phyloP scores from a whole-genome alignment of 2,329 filamentous ascomycete species.

The Reticulascus tulasneorum region DNA sequence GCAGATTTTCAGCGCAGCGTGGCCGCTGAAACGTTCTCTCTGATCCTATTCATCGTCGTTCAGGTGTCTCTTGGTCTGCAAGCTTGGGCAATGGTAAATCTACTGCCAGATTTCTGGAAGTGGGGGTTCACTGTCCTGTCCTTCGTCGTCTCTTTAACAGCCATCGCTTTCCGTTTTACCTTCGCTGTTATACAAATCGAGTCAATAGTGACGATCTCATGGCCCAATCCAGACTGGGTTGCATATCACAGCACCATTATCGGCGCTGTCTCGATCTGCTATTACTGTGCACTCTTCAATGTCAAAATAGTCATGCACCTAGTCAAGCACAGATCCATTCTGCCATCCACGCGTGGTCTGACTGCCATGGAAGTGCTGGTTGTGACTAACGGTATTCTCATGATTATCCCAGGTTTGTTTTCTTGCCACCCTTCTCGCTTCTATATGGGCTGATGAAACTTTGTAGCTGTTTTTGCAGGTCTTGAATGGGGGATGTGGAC shows the following conservation, averaged over 20 bases:
- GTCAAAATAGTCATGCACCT: slow-evolving; percentile 46
- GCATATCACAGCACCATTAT: slow-evolving; percentile 31
- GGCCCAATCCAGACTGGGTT: slow-evolving; percentile 29
- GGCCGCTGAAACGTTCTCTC: slow-evolving; percentile 35
- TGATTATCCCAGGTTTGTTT: slow-evolving; percentile 50
- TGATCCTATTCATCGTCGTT: slow-evolving; percentile 41
- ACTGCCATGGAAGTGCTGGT: slow-evolving; percentile 51
- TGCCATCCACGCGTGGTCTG: slow-evolving; percentile 37
- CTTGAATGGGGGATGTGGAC: slow-evolving; percentile 38
- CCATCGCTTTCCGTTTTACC: slow-evolving; percentile 27
- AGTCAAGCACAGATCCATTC: slow-evolving; percentile 40
- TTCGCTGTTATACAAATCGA: slow-evolving; percentile 32
- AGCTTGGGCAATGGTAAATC: slow-evolving; percentile 47
- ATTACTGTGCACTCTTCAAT: slow-evolving; percentile 55
- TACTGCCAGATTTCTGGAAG: slow-evolving; percentile 39
- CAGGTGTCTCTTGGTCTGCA: slow-evolving; percentile 47
- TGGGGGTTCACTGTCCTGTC: slow-evolving; percentile 27
- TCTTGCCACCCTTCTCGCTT: background rate
- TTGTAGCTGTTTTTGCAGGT: slow-evolving; percentile 45
- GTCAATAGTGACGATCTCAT: slow-evolving; percentile 19
- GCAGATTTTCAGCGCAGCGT: slow-evolving; percentile 32
- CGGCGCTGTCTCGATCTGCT: slow-evolving; percentile 40
- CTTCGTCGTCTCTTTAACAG: slow-evolving; percentile 22
- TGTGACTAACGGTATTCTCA: slow-evolving; percentile 52
- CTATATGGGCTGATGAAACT: slow-evolving; percentile 1